These are phyloP conservation scores for Spencermartinsiella ligniputridi DNA, from an alignment of 1,139 yeast species.

Conservation along the genomic window DNA sequence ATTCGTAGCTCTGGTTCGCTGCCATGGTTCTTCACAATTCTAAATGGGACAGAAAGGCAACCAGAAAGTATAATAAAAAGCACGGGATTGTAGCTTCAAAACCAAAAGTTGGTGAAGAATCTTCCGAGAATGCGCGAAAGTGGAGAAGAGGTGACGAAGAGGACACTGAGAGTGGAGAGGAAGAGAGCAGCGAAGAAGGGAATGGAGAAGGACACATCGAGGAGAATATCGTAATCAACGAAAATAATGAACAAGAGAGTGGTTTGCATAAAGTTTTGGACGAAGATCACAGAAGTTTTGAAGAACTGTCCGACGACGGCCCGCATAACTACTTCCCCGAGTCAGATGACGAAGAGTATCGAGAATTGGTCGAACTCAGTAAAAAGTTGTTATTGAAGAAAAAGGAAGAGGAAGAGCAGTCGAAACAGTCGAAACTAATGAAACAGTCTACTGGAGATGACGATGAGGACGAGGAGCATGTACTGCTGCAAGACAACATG, in stretches of 20 bases:
- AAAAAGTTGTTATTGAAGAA: background rate
- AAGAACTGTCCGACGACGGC: background rate
- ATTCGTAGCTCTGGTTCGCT: no score
- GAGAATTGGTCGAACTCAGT: background rate
- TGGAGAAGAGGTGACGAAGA: conserved; percentile 3
- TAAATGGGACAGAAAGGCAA: conserved; percentile 29
- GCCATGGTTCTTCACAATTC: conserved; percentile 28
- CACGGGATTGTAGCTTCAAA: conserved; percentile 19
- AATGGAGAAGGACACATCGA: background rate
- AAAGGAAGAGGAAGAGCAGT: background rate
- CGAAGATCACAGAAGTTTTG: background rate
- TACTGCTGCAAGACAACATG: conserved; percentile 13
- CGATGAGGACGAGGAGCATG: conserved; percentile 4
- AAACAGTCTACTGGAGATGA: conserved; percentile 5
- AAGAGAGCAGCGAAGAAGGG: background rate
- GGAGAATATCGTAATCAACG: background rate
- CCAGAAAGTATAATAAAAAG: conserved; percentile 22
- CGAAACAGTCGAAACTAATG: conserved; percentile 1
- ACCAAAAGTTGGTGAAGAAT: conserved; percentile 4
- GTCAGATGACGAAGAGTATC: background rate
- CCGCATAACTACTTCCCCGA: background rate
- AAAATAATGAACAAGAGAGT: background rate
- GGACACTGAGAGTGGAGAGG: conserved; percentile 2
- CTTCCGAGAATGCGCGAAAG: conserved; percentile 5
- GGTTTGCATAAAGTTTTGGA: background rate